These are phyloP conservation scores for Ensete ventricosum DNA, from an alignment of 176 grass and related monocot species.

Conservation along the genomic window DNA sequence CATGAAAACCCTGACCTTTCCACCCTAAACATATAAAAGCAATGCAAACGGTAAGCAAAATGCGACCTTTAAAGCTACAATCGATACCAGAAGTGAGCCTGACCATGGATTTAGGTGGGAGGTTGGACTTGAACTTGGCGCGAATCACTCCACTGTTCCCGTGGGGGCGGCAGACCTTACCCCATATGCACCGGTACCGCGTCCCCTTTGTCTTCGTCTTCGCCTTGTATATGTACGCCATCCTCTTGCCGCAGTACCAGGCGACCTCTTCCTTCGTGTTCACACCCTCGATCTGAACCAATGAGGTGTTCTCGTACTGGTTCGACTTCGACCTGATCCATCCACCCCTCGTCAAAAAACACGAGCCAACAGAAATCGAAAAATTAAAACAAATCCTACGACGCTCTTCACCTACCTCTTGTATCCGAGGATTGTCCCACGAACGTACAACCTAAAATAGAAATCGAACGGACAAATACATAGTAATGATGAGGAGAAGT, in stretches of 20 bases:
- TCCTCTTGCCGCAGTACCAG: slow-evolving; percentile 14
- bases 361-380: background rate
- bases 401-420: background rate
- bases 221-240: slow-evolving; percentile 10
- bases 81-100: background rate
- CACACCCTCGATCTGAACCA: slow-evolving; percentile 13
- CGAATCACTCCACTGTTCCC: slow-evolving; percentile 11
- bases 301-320: slow-evolving; percentile 12
- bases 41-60: background rate
- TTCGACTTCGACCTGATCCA: slow-evolving; percentile 13
- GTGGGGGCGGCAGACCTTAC: slow-evolving; percentile 10
- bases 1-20: slow-evolving; percentile 8
- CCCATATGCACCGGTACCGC: slow-evolving; percentile 8
- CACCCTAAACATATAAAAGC: background rate
- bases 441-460: slow-evolving; percentile 4
- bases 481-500: background rate
- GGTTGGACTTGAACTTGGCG: slow-evolving; percentile 12
- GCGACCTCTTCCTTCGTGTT: slow-evolving; percentile 10
- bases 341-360: background rate
- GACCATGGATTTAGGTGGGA: slow-evolving; percentile 8
- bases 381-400: background rate
- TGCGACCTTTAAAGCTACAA: too few relatives aligned
- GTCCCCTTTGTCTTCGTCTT: slow-evolving; percentile 4
- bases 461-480: too few relatives aligned
- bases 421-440: slow-evolving; percentile 6